Percentiles rank a stretch among this genome's conserved stretches.
phyloP scores from a whole-genome alignment of 2,329 filamentous ascomycete genomes.

The Sphaerulina vaccinii region DNA sequence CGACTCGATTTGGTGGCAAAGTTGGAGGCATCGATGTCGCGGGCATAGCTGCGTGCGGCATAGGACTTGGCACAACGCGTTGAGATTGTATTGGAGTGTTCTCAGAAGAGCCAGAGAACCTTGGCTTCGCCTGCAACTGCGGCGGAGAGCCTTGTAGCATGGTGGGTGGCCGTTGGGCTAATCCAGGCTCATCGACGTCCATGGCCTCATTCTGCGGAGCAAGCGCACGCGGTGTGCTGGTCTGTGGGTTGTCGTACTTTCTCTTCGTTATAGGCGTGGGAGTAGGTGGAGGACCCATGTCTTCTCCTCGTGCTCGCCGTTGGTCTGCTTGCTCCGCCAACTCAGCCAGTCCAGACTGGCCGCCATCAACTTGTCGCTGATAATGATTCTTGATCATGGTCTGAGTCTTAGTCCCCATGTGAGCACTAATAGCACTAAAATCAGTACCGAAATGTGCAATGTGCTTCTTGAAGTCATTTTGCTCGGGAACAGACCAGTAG shows the following conservation, averaged over 20 bases:
- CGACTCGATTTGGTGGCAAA: conserved; percentile 26
- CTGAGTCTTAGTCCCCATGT: conserved; percentile 80
- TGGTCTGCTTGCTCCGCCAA: conserved; percentile 45
- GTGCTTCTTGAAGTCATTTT: conserved; percentile 71
- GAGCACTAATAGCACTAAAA: conserved; percentile 70
- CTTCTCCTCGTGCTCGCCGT: conserved; percentile 45
- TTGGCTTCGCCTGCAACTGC: conserved; percentile 33
- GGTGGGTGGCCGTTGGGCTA: conserved; percentile 22
- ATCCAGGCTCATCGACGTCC: conserved; percentile 42
- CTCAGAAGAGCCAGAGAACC: conserved; percentile 35
- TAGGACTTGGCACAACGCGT: conserved; percentile 31
- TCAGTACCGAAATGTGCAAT: conserved; percentile 76
- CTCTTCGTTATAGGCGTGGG: conserved; percentile 50
- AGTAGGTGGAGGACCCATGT: conserved; percentile 49
- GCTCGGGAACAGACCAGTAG: conserved; percentile 84
- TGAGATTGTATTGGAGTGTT: conserved; percentile 33
- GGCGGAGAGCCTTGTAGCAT: conserved; percentile 42
- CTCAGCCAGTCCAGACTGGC: conserved; percentile 43
- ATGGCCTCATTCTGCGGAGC: conserved; percentile 45
- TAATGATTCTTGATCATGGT: conserved; percentile 72
- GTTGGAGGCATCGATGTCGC: conserved; percentile 24
- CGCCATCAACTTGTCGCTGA: conserved; percentile 46
- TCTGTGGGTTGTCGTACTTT: conserved; percentile 46
- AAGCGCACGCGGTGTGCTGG: conserved; percentile 42
- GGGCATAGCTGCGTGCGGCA: conserved; percentile 28